Conservation (phyloP, 352 stramenopile species). For the Pythium diclinum region DNA sequence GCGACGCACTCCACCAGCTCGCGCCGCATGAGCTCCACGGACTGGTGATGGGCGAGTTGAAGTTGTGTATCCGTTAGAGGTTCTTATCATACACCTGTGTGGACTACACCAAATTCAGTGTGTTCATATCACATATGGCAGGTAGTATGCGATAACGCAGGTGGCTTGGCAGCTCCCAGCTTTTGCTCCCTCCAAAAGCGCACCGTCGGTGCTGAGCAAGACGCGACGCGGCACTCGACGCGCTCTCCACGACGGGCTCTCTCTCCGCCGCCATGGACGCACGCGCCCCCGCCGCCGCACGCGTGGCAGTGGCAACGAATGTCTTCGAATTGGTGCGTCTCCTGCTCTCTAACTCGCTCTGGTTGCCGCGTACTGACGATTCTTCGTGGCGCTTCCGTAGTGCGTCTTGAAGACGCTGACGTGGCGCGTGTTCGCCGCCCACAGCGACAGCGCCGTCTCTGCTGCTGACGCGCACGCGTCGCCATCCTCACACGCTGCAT, state of each 20-base stretch:
- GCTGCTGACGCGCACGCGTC: neutral
- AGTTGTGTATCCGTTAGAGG: conserved; percentile 5
- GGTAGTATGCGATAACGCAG: conserved; percentile 5
- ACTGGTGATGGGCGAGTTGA: conserved; percentile 6
- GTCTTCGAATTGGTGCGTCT: conserved; percentile 27
- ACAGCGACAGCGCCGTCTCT: neutral
- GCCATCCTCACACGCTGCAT: neutral
- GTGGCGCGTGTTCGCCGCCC: conserved; percentile 18
- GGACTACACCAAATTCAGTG: neutral
- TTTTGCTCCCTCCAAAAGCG: neutral
- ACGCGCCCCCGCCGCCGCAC: neutral
- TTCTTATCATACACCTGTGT: neutral
- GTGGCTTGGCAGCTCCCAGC: neutral
- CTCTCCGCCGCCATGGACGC: conserved; percentile 10
- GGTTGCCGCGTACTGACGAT: neutral
- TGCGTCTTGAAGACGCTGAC: conserved; percentile 21
- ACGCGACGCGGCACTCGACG: neutral
- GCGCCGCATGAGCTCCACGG: neutral
- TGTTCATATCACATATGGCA: neutral
- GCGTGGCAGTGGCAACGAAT: conserved; percentile 16
- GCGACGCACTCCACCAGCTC: conserved; percentile 4
- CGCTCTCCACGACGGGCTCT: neutral
- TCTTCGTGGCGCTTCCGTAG: neutral
- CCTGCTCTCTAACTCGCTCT: neutral
- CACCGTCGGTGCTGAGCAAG: neutral